Percentiles rank a stretch among this genome's conserved stretches.
phyloP scores from a whole-genome alignment of 108 stramenopile genomes.

The Pinguiococcus pyrenoidosus region DNA sequence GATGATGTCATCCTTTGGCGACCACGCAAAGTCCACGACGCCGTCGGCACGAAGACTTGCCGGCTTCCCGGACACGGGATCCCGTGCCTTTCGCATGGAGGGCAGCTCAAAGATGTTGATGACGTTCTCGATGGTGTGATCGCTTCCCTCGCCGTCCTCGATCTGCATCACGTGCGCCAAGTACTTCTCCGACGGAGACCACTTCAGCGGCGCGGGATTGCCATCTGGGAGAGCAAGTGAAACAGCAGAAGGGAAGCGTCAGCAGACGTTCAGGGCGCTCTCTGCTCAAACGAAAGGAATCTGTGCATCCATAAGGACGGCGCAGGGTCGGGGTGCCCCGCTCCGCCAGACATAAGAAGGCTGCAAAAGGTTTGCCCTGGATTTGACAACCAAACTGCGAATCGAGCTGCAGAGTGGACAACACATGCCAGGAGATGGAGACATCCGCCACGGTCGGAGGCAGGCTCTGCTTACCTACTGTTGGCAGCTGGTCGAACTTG shows the following conservation, averaged over 20 bases:
- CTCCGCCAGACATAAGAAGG: too few relatives aligned
- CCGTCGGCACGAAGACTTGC: constrained; percentile 52
- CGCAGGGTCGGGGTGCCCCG: too few relatives aligned
- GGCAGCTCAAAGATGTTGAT: constrained; percentile 81
- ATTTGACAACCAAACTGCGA: too few relatives aligned
- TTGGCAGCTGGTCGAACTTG: constrained; percentile 51
- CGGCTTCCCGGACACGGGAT: not conserved
- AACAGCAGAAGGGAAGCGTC: too few relatives aligned
- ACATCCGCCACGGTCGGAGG: too few relatives aligned
- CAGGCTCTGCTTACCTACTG: too few relatives aligned
- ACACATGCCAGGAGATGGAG: too few relatives aligned
- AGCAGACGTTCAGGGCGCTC: not conserved
- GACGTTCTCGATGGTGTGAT: constrained; percentile 7
- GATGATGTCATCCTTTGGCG: constrained; percentile 69
- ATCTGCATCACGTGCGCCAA: constrained; percentile 41
- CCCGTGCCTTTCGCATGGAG: constrained; percentile 39
- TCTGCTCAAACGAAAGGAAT: not conserved
- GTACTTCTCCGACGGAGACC: constrained; percentile 82
- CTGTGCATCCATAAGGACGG: too few relatives aligned
- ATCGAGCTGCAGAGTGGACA: too few relatives aligned
- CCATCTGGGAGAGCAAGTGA: constrained; percentile 10
- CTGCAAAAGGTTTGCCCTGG: too few relatives aligned
- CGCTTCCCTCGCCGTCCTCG: not conserved
- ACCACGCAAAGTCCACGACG: constrained; percentile 84
- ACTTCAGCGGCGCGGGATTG: constrained; percentile 71